Base-by-base conservation (phyloP, 2,329 filamentous ascomycete species). In the Fusarium sulawesiense region DNA sequence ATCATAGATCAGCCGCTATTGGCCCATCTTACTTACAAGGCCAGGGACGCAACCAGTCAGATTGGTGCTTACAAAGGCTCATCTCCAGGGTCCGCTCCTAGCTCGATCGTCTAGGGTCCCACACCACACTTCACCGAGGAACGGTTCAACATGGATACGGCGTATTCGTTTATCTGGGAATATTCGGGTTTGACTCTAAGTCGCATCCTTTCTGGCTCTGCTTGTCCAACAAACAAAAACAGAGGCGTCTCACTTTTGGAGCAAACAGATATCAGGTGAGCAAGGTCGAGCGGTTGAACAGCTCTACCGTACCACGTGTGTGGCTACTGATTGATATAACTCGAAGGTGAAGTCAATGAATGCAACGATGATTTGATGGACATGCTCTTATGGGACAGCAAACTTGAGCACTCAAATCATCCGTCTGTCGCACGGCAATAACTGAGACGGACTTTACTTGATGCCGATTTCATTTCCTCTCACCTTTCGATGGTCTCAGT, bases 91-190 rank as follows among this genome's bases (percentile, higher is more conserved):
- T 60, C 69, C 61, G 37, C 45, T 64, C 49, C 60, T 66, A 67
- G 57, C 69, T 66, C 56, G 68, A 71, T 71, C 56, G 46, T 30
- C 50, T 27, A 12, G 46, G 48, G 46, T 49, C 59, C 64, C 48
- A 51, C 48, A 51, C 48, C 23, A 54, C 58, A 63, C 48, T 34
- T 50, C 58, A 63, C 55, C 46, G 32, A 70, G 27, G 51, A 70
- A 64, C 62, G 32, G 41, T 64, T 66, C 25, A 16, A 41, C 45
- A 20, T 48, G 50, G 30, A 70, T 72, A 70, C 69, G 70, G 61
- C 70, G 70, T 72, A 72, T 72, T 72, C 70, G 70, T 69, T 67
- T 47, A 65, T 44, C 27, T 66, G 64, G 64, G 41, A 71, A 71
- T 61, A 71, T 40, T 30, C 68, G 59, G 63, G 18, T 44, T 59